Evolutionary conservation across 78 protist species (phyloP), one percentile per base, ranked within the genome.

Genomic region (Dictyostelium intermedium): DNA sequence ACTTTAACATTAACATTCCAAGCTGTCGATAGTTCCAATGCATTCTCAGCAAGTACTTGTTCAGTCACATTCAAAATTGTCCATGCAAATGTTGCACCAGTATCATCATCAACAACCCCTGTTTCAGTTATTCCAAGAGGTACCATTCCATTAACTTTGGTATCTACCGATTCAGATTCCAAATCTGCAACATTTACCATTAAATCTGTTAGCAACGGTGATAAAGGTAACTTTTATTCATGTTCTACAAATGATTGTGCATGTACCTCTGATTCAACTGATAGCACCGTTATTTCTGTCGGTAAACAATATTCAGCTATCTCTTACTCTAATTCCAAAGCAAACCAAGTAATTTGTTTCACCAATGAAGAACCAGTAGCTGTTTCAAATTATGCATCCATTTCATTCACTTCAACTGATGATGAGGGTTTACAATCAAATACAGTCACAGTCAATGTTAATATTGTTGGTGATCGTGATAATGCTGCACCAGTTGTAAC

Each of bases 391-490:
- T 72, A 32, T 72, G 79, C 79, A 16, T 32, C 79, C 9, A 13
- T 72, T 34, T 72, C 79, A 16, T 72, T 34, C 25, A 72, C 45
- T 0, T 34, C 79, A 34, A 72, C 79, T 16, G 79, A 72, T 16
- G 1, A 16, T 4, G 3, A 32, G 16, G 43, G 43, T 72, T 20
- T 16, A 30, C 25, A 32, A 5, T 72, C 82, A 13, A 1, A 43
- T 11, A 0, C 39, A 10, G 41, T 72, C 43, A 60, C 84, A 25
- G 78, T 76, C 2, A 20, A 2, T 2, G 61, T 86, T 6, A 27
- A 56, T 23, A 50, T 86, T 23, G 63, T 56, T 76, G 92, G 92
- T 76, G n/a, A 77, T 41, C 70, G 92, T 39, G 23, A 35, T 10
- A 85, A 85, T 80, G 23, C 2, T 2, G 73, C 84, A 53, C 92